A percentile compares a stretch with the other conserved stretches of the same genome.
Evolutionary conservation across 2,329 filamentous ascomycete genomes (phyloP).

Genomic region (Zalaria obscura): DNA sequence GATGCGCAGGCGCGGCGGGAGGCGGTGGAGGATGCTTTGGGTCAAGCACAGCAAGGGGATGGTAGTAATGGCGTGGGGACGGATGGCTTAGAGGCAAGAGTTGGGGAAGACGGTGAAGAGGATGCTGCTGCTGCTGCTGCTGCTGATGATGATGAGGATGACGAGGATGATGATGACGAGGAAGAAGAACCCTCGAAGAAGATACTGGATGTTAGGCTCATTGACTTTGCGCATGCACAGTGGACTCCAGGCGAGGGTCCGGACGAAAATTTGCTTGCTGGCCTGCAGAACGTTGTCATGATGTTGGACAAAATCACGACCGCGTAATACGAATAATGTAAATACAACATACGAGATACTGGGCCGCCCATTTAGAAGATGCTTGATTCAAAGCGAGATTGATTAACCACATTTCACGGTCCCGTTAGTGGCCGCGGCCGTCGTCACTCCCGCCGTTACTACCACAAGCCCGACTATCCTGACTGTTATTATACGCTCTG

Average conservation of each 20-base stretch:
- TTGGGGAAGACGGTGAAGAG: constrained; percentile 5
- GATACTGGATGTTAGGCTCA: constrained; percentile 70
- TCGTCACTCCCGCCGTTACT: too few species aligned
- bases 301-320: too few species aligned
- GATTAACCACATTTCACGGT: too few species aligned
- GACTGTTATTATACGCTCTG: too few species aligned
- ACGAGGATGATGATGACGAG: constrained; percentile 41
- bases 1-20: constrained; percentile 37
- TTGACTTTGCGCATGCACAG: constrained; percentile 88
- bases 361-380: too few species aligned
- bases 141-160: constrained; percentile 32
- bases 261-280: constrained; percentile 69
- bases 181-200: constrained; percentile 40
- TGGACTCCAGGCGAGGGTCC: constrained; percentile 72
- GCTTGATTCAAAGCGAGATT: too few species aligned
- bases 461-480: too few species aligned
- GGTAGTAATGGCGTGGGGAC: constrained; percentile 4
- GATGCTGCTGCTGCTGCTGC: constrained; percentile 11
- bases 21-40: constrained; percentile 2
- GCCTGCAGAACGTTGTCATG: constrained; percentile 49
- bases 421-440: too few species aligned
- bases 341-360: too few species aligned
- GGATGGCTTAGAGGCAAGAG: constrained; percentile 9
- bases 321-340: too few species aligned
- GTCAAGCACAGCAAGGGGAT: background rate